Base-by-base conservation (phyloP, 1,139 yeast species). In the Saccharomycopsis phalli region DNA sequence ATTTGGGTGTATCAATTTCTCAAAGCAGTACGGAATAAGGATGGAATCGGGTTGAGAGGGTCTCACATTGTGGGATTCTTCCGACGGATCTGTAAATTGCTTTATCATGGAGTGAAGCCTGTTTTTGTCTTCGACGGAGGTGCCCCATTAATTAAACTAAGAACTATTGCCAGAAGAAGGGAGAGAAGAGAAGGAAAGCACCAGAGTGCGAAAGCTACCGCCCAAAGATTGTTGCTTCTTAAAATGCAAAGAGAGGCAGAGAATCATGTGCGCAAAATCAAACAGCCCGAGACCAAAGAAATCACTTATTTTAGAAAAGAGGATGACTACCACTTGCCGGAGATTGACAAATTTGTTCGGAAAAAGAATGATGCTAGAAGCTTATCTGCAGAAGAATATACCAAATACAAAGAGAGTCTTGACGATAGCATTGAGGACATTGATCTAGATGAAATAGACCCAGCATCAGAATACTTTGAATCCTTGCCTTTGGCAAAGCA, bases 91-190 rank as follows among this genome's bases (percentile, higher is more conserved):
- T 88, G 98, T 62, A 93, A 93, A 54, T 62, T 93, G 45, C 60
- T 93, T 16, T 93, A 76, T 57, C 84, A 79, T 62, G 98, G 97
- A 0, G 86, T 93, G 25, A 70, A 68, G 43, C 98, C 99, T 0
- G 82, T 93, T 10, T 93, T 93, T 67, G 95, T 93, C 1, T 93
- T 93, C 63, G 99, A 93, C 62, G 99, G 99, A 17, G 95, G 94
- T 1, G 97, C 95, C 0, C 98, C 98, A 0, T 69, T 70, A 1
- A 62, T 91, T 53, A 93, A 93, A 61, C 66, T 79, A 48, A 74
- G 76, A 43, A 88, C 96, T 0, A 80, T 88, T 17, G 65, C 67
- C 25, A 69, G 72, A 47, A 68, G 96, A 50, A 71, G 76, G 49
- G 82, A 81, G 50, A 63, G 82, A 47, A 64, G 96, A 36, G 80